Conservation (phyloP, 148 eudicot genomes). For the Suaeda aralocaspica region DNA sequence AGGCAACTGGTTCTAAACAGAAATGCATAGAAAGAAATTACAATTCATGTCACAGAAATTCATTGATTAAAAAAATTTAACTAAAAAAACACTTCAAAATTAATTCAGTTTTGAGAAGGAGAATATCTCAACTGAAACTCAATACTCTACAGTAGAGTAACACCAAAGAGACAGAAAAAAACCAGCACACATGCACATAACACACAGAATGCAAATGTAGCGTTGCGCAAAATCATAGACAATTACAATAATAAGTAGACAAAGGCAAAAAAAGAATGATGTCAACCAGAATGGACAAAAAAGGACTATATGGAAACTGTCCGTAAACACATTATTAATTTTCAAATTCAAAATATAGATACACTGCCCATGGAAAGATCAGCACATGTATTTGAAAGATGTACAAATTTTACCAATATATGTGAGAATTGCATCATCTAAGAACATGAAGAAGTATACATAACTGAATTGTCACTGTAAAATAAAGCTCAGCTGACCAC, state of each 20-base stretch:
- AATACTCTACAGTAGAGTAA: neutral
- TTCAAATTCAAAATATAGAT: neutral
- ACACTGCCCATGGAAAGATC: no score
- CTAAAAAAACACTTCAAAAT: neutral
- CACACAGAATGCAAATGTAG: neutral
- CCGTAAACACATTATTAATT: neutral
- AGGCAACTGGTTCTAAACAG: neutral
- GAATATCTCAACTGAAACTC: neutral
- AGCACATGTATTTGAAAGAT: neutral
- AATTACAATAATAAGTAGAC: neutral
- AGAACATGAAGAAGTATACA: neutral
- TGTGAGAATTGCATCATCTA: neutral
- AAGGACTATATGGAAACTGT: neutral
- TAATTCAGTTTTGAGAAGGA: neutral
- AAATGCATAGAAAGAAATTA: neutral
- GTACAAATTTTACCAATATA: neutral
- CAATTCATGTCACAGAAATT: neutral
- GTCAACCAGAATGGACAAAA: neutral
- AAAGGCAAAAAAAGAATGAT: neutral
- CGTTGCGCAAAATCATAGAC: neutral
- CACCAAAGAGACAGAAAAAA: neutral
- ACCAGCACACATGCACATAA: neutral
- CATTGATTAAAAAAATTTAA: neutral
- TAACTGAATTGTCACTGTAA: no score
- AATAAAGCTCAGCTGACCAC: neutral